Conservation (phyloP, 1,284 basidiomycete species). For the Albatrellus sp. region DNA sequence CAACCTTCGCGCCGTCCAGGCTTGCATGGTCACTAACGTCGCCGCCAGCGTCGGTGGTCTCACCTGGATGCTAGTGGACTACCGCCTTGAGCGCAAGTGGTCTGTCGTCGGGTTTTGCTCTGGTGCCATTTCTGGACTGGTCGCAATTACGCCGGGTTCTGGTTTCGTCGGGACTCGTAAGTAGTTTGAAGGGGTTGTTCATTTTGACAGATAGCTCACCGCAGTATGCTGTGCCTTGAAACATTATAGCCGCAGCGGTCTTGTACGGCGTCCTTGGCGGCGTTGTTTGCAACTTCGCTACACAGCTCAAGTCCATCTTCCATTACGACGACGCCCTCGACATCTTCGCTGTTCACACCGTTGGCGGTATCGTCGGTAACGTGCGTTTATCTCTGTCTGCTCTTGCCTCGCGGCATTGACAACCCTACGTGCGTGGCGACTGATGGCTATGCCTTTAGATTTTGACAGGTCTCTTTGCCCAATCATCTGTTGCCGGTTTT, state of each 20-base stretch:
- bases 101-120: constrained; percentile 94
- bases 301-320: constrained; percentile 79
- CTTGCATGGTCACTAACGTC: constrained; percentile 89
- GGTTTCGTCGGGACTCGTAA: constrained; percentile 77
- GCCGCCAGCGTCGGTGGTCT: constrained; percentile 79
- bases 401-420: constrained; percentile 11
- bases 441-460: constrained; percentile 24
- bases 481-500: constrained; percentile 71
- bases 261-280: constrained; percentile 81
- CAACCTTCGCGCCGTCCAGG: constrained; percentile 81
- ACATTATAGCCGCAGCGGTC: constrained; percentile 53
- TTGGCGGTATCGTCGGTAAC: constrained; percentile 86
- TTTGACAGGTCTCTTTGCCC: constrained; percentile 82
- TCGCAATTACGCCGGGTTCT: constrained; percentile 86
- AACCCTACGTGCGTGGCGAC: constrained; percentile 9
- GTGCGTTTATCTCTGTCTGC: constrained; percentile 14
- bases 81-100: constrained; percentile 87
- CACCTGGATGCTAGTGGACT: constrained; percentile 96
- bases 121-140: constrained; percentile 84
- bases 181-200: constrained; percentile 15
- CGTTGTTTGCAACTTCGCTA: constrained; percentile 85
- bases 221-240: background rate
- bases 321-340: constrained; percentile 75
- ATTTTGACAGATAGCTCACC: constrained; percentile 1
- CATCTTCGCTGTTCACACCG: constrained; percentile 83